Evolutionary conservation across 306 rosid species (phyloP).

Genomic region (Cajanus cajan): DNA sequence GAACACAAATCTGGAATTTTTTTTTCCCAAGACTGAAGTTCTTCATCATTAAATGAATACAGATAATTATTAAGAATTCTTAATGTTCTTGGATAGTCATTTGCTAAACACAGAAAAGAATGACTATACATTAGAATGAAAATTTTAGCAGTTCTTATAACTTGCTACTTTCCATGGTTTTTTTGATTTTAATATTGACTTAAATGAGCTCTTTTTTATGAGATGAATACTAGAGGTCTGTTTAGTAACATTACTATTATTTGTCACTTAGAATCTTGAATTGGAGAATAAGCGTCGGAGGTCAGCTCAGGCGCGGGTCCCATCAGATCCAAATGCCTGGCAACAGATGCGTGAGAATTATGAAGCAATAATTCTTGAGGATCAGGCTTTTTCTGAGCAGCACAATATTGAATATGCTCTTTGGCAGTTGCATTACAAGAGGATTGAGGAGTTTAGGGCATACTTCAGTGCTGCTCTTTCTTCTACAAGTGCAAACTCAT

Average conservation of each 20-base stretch:
- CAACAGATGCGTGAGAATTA: slow-evolving; percentile 90
- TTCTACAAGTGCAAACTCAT: slow-evolving; percentile 59
- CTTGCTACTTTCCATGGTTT: neutral
- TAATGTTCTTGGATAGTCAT: neutral
- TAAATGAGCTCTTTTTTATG: neutral
- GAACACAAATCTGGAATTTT: neutral
- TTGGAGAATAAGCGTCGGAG: slow-evolving; percentile 75
- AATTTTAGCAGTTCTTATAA: neutral
- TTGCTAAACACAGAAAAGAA: neutral
- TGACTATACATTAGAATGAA: neutral
- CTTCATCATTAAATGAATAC: neutral
- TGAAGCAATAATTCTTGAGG: slow-evolving; percentile 92
- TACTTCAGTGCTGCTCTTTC: slow-evolving; percentile 61
- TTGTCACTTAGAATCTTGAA: slow-evolving; percentile 57
- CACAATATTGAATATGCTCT: slow-evolving; percentile 74
- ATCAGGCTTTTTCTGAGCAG: slow-evolving; percentile 80
- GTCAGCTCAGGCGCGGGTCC: slow-evolving; percentile 84
- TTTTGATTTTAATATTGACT: neutral
- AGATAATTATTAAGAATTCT: neutral
- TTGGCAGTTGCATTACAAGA: slow-evolving; percentile 93
- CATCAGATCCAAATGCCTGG: slow-evolving; percentile 96
- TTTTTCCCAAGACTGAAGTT: neutral
- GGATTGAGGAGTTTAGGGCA: slow-evolving; percentile 87
- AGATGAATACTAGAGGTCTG: neutral
- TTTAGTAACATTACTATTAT: slow-evolving; percentile 4